A percentile compares a stretch with the other conserved stretches of the same genome.
These are phyloP conservation scores for Umbilicus rupestris DNA, from an alignment of 164 flowering plant genomes.

Conservation along the genomic window DNA sequence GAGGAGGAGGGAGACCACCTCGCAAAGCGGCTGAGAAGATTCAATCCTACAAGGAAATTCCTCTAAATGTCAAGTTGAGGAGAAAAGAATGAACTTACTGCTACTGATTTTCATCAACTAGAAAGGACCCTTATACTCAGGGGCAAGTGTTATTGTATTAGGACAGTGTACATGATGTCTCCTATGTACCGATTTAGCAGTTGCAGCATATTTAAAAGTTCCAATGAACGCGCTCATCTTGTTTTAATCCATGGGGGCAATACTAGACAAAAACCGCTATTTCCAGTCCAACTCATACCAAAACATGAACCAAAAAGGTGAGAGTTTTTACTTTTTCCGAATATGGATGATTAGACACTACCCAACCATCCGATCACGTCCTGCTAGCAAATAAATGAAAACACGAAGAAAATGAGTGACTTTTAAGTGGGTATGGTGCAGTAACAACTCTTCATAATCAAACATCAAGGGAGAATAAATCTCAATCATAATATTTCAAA, in stretches of 20 bases:
- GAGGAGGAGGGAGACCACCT: conserved; percentile 40
- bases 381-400: too few species aligned
- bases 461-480: neutral
- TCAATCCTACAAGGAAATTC: conserved; percentile 61
- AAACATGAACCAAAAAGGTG: too few species aligned
- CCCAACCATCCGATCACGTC: too few species aligned
- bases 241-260: too few species aligned
- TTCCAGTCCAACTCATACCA: too few species aligned
- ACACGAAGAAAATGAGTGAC: too few species aligned
- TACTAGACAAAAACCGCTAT: too few species aligned
- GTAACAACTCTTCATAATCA: neutral
- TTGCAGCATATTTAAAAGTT: neutral
- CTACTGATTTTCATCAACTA: too few species aligned
- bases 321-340: too few species aligned
- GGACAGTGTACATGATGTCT: neutral
- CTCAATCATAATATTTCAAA: neutral
- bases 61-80: conserved; percentile 54
- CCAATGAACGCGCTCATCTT: too few species aligned
- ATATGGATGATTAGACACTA: too few species aligned
- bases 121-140: neutral
- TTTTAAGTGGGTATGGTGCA: neutral
- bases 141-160: neutral
- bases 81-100: conserved; percentile 31
- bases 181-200: neutral
- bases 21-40: conserved; percentile 63